Conservation (phyloP, 2,329 filamentous ascomycete species). For the Aaosphaeria pasadenensis region DNA sequence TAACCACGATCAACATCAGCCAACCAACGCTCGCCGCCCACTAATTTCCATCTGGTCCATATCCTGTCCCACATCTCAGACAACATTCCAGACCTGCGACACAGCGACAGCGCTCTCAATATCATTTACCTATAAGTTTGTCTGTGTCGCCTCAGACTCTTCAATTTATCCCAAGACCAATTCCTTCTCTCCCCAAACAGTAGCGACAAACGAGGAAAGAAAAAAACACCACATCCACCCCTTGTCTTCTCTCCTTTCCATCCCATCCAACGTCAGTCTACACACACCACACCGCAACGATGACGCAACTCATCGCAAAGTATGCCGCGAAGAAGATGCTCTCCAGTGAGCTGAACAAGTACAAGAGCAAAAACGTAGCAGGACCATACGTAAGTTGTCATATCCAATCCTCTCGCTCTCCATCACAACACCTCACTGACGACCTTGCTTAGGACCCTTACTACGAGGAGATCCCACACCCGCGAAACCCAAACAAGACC, state of each 20-base stretch:
- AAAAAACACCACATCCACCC: slow-evolving; percentile 8
- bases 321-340: slow-evolving; percentile 51
- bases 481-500: slow-evolving; percentile 66
- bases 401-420: background rate
- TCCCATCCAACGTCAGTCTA: slow-evolving; percentile 2
- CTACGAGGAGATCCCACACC: slow-evolving; percentile 78
- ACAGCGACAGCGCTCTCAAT: background rate
- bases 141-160: background rate
- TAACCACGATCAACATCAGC: slow-evolving; percentile 18
- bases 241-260: slow-evolving; percentile 3
- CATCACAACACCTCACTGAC: slow-evolving; percentile 5
- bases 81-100: background rate
- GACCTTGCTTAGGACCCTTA: slow-evolving; percentile 70
- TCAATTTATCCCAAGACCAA: too few species aligned
- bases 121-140: background rate
- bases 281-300: slow-evolving; percentile 22
- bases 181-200: background rate
- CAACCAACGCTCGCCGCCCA: slow-evolving; percentile 25
- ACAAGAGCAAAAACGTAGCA: slow-evolving; percentile 42
- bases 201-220: background rate
- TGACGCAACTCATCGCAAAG: slow-evolving; percentile 47
- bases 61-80: background rate
- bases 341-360: slow-evolving; percentile 46
- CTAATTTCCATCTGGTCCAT: background rate
- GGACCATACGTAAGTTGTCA: slow-evolving; percentile 38